Evolutionary conservation across 2,329 filamentous ascomycete genomes (phyloP).

Genomic region (Gnomoniopsis smithogilvyi): DNA sequence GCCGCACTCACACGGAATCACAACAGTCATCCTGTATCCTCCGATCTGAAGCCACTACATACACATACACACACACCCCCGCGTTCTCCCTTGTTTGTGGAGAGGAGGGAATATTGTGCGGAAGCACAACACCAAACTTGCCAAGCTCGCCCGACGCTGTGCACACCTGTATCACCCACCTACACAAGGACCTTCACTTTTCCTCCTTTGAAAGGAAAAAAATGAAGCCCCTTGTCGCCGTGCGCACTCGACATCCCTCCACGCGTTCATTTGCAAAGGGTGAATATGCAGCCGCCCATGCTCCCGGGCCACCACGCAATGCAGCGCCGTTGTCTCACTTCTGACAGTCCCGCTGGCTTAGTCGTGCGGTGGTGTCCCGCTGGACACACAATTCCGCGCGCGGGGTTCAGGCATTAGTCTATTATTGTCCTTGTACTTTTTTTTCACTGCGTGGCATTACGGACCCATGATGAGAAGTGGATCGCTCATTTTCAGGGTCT

Average conservation of each 20-base stretch:
- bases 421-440: no score
- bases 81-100: background rate
- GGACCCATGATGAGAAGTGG: no score
- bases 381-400: no score
- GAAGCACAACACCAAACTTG: background rate
- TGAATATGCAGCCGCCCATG: background rate
- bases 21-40: background rate
- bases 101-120: background rate
- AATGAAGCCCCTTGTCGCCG: background rate
- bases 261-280: background rate
- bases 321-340: background rate
- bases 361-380: no score
- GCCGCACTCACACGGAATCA: background rate
- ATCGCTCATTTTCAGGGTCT: no score
- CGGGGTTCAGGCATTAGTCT: no score
- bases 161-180: background rate
- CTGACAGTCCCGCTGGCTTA: background rate
- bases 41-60: background rate
- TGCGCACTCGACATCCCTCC: background rate
- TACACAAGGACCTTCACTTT: background rate
- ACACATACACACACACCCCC: background rate
- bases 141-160: background rate
- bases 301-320: background rate
- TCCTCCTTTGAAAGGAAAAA: background rate
- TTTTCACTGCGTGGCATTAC: no score